phyloP scores from a whole-genome alignment of 2,329 filamentous ascomycete genomes.

The Dactylellina parvicollis region DNA sequence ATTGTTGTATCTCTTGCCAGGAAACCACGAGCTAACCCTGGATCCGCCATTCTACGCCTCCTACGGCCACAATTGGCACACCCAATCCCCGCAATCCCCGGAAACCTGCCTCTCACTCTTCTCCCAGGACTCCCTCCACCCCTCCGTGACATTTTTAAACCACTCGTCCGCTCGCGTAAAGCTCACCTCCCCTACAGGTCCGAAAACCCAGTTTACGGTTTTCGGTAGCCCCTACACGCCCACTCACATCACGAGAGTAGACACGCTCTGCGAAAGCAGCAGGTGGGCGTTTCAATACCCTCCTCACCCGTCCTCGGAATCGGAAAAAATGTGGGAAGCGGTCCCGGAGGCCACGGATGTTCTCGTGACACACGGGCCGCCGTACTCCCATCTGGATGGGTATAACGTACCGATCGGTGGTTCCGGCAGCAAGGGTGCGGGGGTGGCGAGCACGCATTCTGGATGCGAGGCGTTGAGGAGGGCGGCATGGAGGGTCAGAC shows the following conservation, averaged over 20 bases:
- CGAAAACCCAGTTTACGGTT: conserved; percentile 69
- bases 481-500: conserved; percentile 70
- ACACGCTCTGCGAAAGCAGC: conserved; percentile 5
- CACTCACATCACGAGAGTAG: conserved; percentile 45
- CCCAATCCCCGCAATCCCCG: conserved; percentile 66
- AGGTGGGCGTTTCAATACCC: conserved; percentile 63
- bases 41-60: conserved; percentile 70
- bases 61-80: conserved; percentile 68
- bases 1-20: conserved; percentile 61
- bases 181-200: conserved; percentile 66
- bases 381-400: conserved; percentile 66
- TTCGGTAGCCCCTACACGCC: conserved; percentile 78
- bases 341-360: conserved; percentile 72
- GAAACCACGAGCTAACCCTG: conserved; percentile 79
- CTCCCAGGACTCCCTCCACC: conserved; percentile 56
- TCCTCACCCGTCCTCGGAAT: conserved; percentile 2
- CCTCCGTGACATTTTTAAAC: conserved; percentile 72
- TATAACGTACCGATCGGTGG: background rate
- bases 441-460: conserved; percentile 60
- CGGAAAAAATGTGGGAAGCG: conserved; percentile 21
- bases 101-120: conserved; percentile 68
- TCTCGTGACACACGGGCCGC: conserved; percentile 76
- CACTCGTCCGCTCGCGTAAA: conserved; percentile 66
- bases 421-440: conserved; percentile 48
- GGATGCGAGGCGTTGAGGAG: conserved; percentile 72